Base-by-base conservation (phyloP, 768 basidiomycete genomes). In the Lactarius hengduanensis region DNA sequence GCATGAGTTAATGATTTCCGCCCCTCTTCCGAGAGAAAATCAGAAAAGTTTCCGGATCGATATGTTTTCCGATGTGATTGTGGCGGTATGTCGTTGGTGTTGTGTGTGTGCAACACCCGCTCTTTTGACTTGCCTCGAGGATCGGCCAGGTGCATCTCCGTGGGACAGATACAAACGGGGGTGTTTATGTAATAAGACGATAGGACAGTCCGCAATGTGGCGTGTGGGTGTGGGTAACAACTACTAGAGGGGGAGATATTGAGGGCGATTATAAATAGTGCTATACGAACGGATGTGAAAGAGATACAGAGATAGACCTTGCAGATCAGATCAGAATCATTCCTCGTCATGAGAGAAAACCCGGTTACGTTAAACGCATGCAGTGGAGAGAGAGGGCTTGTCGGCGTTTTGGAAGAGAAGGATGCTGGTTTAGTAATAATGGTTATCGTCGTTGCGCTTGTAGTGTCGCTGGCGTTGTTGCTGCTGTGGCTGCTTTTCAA, bases 191-290 rank as follows among this genome's bases (percentile, higher is more conserved):
- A 60, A 67, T 59, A 59, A 56, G 41, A 59, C 53, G 26, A 59
- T 55, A 53, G 45, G 50, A 58, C 58, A 55, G 62, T 47, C 50
- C 34, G 62, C 40, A 63, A 38, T 56, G 57, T 40, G 62, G 65
- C 41, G 47, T 50, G 47, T 11, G 53, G n/a, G 50, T 59, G 59
- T 9, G 61, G 30, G 57, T 58, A 61, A 55, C 40, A 41, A 59
- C 50, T 43, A 59, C 18, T n/a, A 18, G 16, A 20, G 28, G 11
- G n/a, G 26, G 34, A 43, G 47, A 62, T 62, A 58, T 66, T 50
- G 60, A 47, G 60, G 55, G 22, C 26, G 61, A 67, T 67, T 67
- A 67, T 67, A 63, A 67, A 67, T 67, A 67, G 62, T 63, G 65
- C 61, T 63, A 59, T 53, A 58, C 53, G 62, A 63, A 16, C 62